Base-by-base conservation (phyloP, 106 monocot species). In the Dioscorea alata region DNA sequence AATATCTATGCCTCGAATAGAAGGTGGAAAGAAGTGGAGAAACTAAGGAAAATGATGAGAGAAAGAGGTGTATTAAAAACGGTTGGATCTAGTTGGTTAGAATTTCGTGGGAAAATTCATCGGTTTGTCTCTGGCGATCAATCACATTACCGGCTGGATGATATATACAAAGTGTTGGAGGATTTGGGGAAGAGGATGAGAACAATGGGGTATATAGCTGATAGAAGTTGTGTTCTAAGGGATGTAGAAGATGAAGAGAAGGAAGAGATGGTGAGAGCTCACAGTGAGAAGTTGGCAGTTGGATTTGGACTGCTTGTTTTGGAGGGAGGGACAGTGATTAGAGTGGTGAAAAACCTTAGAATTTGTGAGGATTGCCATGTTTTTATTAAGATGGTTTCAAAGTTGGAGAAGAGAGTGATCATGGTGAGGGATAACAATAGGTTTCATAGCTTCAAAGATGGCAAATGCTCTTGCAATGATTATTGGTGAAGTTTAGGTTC, bases 241-340 rank as follows among this genome's bases (percentile, higher is more conserved):
- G 79, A 79, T 56, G 79, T 74, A 33, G 79, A 79, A 57, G 79
- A 79, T 48, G 79, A 79, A 59, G 79, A 79, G 24, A 69, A 73
- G 48, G 79, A 79, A 62, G 79, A 68, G 57, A 79, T 68, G 72
- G 51, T 79, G 33, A 68, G 69, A 12, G 52, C 59, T 42, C 79
- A 79, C 16, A 79, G 79, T 22, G 73, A 79, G 69, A 79, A 73
- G 57, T 57, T 74, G 20, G 79, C 79, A 0, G 63, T 79, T 13
- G 79, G 63, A 9, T 79, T 73, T 48, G 33, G 15, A 1, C 68
- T 79, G 14, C 73, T 79, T 0, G 68, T 63, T 9, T 63, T n/a
- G 20, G 73, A 62, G 57, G 23, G 19, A 8, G 49, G 68, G 19
- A 33, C 23, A 2, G 57, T 31, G 13, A 62, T 79, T 1, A 73